phyloP scores from a whole-genome alignment of 2,329 filamentous ascomycete species.

The Fusarium avenaceum region DNA sequence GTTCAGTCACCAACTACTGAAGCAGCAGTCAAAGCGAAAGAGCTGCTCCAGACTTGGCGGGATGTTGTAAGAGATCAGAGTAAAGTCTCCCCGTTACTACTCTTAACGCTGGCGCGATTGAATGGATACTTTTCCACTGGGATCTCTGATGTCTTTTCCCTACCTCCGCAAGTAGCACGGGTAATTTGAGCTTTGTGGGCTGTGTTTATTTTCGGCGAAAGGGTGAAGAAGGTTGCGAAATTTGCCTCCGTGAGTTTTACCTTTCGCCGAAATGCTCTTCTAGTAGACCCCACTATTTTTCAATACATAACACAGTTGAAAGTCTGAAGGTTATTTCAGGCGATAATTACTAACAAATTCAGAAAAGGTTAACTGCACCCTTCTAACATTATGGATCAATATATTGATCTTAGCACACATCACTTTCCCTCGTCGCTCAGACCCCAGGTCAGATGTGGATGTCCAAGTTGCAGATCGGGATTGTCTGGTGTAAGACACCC shows the following conservation, averaged over 20 bases:
- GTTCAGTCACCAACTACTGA: neutral
- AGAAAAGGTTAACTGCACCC: neutral
- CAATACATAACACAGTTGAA: neutral
- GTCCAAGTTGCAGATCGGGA: neutral
- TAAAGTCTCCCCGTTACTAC: neutral
- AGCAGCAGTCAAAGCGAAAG: neutral
- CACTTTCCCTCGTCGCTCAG: neutral
- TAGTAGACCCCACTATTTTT: neutral
- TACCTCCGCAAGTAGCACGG: neutral
- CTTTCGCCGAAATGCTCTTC: neutral
- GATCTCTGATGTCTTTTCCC: neutral
- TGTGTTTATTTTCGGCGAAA: neutral
- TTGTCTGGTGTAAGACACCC: neutral
- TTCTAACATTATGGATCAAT: neutral
- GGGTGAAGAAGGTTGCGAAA: too few species aligned
- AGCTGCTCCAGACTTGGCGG: neutral
- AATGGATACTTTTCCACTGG: neutral
- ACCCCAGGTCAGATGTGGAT: neutral
- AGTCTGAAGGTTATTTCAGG: neutral
- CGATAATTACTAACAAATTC: neutral
- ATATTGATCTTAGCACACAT: neutral
- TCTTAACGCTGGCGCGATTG: neutral
- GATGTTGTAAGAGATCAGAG: neutral
- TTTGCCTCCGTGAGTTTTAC: too few species aligned
- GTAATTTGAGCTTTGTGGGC: neutral